Base-by-base conservation (phyloP, 768 basidiomycete species). In the Xerocomellus chrysenteron region DNA sequence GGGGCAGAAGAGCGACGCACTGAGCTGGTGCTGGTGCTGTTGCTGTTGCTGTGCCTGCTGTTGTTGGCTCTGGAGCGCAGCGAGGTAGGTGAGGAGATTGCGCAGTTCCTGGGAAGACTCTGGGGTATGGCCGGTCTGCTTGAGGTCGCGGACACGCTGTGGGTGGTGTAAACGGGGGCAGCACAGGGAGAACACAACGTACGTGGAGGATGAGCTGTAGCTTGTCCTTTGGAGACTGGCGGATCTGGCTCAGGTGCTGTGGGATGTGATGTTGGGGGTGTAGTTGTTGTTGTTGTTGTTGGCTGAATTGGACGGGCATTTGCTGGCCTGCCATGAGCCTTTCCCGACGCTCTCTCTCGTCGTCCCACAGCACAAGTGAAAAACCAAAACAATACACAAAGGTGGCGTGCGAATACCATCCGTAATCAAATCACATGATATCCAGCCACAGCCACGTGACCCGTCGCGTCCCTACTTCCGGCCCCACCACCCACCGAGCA, bases 401-500 rank as follows among this genome's bases (percentile, higher is more conserved):
- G 17, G 66, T 68, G 65, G 68, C 68, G 68, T 69, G 68, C 7
- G 67, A 60, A 26, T 21, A 8, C 0, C 24, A 45, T 47, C 2
- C 8, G 1, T 55, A 47, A 65, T 47, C 28, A 44, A 4, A 46
- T 55, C 68, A 68, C 68, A 39, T 63, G 63, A 28, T 42, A 13
- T 5, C 17, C 8, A 33, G 36, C 40, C 39, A 39, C 10, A 8
- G 5, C 53, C 57, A 64, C 35, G 54, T 65, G 57, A 19, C 13
- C 10, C 8, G 16, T 2, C 33, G 5, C 40, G 30, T 47, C 39
- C 14, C 37, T 57, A 75, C 50, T 47, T 63, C 47, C 69, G 59
- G 1, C 88, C 88, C 91, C 90, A 92, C 91, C 91, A 93, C 5
- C 89, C 90, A 26, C 90, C 90, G 26, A 93, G 74, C 54, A 92